Conservation (phyloP, 805 yeast species). For the Blastobotrys robertii region DNA sequence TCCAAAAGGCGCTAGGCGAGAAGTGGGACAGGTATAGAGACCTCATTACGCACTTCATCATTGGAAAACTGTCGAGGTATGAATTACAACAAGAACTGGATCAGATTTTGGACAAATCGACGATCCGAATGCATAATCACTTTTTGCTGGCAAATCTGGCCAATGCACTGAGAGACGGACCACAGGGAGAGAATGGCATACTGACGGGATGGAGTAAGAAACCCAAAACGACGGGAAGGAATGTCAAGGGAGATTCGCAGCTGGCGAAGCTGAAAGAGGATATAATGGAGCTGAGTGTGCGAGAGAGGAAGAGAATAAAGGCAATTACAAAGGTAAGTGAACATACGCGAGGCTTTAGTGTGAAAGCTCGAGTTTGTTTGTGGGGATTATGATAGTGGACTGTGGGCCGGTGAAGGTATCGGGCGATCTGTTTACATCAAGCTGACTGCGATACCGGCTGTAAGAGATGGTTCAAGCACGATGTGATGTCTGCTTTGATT, state of each 20-base stretch:
- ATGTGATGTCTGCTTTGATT: no score
- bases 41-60: slow-evolving; percentile 54
- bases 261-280: slow-evolving; percentile 76
- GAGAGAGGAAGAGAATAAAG: slow-evolving; percentile 79
- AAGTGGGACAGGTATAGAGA: slow-evolving; percentile 85
- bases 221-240: slow-evolving; percentile 37
- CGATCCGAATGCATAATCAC: slow-evolving; percentile 69
- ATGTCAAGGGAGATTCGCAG: slow-evolving; percentile 43
- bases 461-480: no score
- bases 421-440: no score
- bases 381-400: no score
- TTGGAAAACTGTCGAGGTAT: slow-evolving; percentile 67
- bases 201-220: slow-evolving; percentile 40
- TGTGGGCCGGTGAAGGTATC: no score
- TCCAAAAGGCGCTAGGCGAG: slow-evolving; percentile 63
- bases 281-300: slow-evolving; percentile 73
- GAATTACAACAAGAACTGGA: slow-evolving; percentile 58
- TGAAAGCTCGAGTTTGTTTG: neutral
- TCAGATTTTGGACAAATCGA: slow-evolving; percentile 41
- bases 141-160: slow-evolving; percentile 72
- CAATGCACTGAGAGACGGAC: slow-evolving; percentile 70
- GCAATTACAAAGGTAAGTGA: slow-evolving; percentile 64
- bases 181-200: slow-evolving; percentile 39
- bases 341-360: neutral
- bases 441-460: no score